phyloP scores from a whole-genome alignment of 2,329 filamentous ascomycete species.

The Aspergillus pseudoviridinutans region DNA sequence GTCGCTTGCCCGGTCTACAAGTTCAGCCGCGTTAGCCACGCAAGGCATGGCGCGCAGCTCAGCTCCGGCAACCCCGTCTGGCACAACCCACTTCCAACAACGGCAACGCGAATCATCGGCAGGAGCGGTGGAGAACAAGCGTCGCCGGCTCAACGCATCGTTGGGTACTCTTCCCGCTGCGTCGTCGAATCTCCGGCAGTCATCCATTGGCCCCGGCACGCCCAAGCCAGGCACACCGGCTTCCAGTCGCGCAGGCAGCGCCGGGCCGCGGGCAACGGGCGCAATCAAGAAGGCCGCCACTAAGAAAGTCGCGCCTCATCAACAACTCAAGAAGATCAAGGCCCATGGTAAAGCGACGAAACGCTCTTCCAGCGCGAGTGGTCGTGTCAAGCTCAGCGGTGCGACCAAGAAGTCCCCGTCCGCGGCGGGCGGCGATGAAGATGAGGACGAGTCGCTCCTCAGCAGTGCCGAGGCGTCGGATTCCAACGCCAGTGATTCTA shows the following conservation, averaged over 20 bases:
- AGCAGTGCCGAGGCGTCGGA: slow-evolving; percentile 49
- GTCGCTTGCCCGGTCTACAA: slow-evolving; percentile 21
- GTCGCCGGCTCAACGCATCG: slow-evolving; percentile 53
- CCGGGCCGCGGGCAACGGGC: slow-evolving; percentile 47
- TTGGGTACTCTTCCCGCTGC: slow-evolving; percentile 52
- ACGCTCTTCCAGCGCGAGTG: slow-evolving; percentile 40
- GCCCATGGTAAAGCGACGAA: slow-evolving; percentile 37
- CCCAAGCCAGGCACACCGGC: slow-evolving; percentile 55
- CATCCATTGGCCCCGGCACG: slow-evolving; percentile 60
- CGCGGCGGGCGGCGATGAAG: slow-evolving; percentile 39
- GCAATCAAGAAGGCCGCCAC: slow-evolving; percentile 44
- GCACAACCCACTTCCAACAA: slow-evolving; percentile 41
- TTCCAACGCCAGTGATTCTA: slow-evolving; percentile 32
- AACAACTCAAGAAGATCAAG: slow-evolving; percentile 44
- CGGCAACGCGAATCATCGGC: slow-evolving; percentile 53
- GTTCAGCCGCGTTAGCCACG: slow-evolving; percentile 39
- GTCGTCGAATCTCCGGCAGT: slow-evolving; percentile 56
- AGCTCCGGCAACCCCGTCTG: slow-evolving; percentile 43
- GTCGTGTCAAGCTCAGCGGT: slow-evolving; percentile 29
- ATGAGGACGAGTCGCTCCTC: slow-evolving; percentile 53
- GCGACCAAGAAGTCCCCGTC: slow-evolving; percentile 41
- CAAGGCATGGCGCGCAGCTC: slow-evolving; percentile 38
- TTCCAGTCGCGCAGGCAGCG: slow-evolving; percentile 55
- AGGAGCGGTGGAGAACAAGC: slow-evolving; percentile 54
- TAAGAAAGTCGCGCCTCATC: slow-evolving; percentile 55